Evolutionary conservation across 176 grass and related monocot species (phyloP), one percentile per base, ranked within the genome.

Genomic region (Carex pumila): DNA sequence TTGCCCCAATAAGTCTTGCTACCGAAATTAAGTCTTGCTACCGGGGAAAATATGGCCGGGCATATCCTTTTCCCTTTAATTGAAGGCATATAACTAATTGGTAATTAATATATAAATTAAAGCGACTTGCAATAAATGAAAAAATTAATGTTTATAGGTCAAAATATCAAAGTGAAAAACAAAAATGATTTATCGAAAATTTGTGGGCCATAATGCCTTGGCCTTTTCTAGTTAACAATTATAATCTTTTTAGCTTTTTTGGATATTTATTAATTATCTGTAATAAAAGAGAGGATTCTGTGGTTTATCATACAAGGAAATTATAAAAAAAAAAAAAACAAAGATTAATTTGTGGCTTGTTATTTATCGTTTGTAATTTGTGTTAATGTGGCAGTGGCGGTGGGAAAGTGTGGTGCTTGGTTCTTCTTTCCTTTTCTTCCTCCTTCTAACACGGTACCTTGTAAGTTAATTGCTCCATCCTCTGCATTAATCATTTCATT

Each of bases 401-500:
- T 98, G 95, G 95, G 95, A 98, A 89, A 94, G 95, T 68, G 85
- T 83, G 50, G 79, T 98, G 15, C 88, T 98, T 70, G 95, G 95
- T 39, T 78, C 79, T 68, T 89, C 89, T 79, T 98, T 98, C 89
- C 92, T 98, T 84, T 98, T 93, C 89, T 90, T 94, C 89, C 92
- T 98, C 74, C 89, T 94, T 84, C 54, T 93, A 82, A 94, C 92
- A 63, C 92, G 95, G 60, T 93, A 88, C 92, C 85, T 98, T 45
- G 95, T 98, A 93, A 93, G 95, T 86, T 81, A 6, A n/a, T 10
- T 7, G 3, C 11, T 2, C 4, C 37, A 39, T 39, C 18, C 15
- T 65, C 41, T 84, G 5, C 12, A 30, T 72, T 57, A 22, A 84
- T 39, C 52, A 12, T 73, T 12, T 5, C 52, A 30, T 59, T n/a